Evolutionary conservation across 2,329 filamentous ascomycete species (phyloP), one percentile per base, ranked within the genome.

Genomic region (Exserohilum turcica): DNA sequence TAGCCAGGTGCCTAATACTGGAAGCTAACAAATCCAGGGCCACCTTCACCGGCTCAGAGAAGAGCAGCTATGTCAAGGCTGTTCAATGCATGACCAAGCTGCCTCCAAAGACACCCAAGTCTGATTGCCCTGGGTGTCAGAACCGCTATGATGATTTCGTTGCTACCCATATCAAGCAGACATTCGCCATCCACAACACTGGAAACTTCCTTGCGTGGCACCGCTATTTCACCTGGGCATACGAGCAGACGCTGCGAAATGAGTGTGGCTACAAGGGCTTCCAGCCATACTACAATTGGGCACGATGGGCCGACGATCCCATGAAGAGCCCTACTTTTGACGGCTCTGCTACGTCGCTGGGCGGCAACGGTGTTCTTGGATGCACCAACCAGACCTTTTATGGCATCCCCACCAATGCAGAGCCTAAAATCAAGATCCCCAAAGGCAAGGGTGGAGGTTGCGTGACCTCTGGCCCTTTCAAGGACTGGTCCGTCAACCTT

Each of bases 391-490:
- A 67, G 44, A 65, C 64, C 2, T 63, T 54, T 9, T 64, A 64
- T 32, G 63, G 63, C 18, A 66, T 69, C 9, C 68, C 68, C 0
- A 59, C 58, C 3, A 65, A 68, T 13, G 52, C 43, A 0, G 31
- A 43, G 0, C 64, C 65, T 10, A 36, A 57, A 15, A 67, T 77
- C 50, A 70, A 63, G 36, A 68, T 80, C 16, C 80, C 78, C 1
- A 77, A 78, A 1, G 83, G 81, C 16, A 73, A 75, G 0, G 82
- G 83, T 18, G 83, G 83, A 36, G 83, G 82, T 2, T 85, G 82
- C 60, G 74, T 85, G 5, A 70, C 66, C 8, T 75, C 72, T 1
- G 82, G 82, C 0, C 82, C 81, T 0, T 83, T 84, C 70, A 77
- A 74, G 56, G 74, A 82, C 52, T 71, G 66, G 64, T 47, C 61